Base-by-base conservation (phyloP, 768 basidiomycete species). In the Collybia nuda region DNA sequence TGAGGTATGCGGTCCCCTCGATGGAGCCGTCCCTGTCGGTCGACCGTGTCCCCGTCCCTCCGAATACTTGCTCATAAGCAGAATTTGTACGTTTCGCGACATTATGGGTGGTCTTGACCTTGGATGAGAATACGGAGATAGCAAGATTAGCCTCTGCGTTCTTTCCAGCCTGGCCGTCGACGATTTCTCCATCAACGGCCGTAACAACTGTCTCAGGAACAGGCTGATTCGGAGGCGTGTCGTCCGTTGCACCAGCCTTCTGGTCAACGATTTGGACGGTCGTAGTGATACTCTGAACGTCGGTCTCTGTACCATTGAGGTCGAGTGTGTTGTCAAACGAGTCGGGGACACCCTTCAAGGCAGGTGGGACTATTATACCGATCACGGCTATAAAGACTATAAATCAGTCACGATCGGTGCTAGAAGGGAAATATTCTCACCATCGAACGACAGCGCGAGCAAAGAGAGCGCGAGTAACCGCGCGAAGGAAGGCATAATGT, bases 1-100 rank as follows among this genome's bases (percentile, higher is more conserved):
- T 78, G 22, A 78, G 62, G 56, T 77, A 78, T 1, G 76, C 75
- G 1, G 75, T 78, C n/a, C 75, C 75, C 60, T 78, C 51, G 18
- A 78, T 72, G 14, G 77, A 71, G 11, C 62, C 75, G 51, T 78
- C 76, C 21, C 72, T 59, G 52, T 72, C 74, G 11, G 50, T 62
- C 8, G 61, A 48, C 1, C 62, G 62, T n/a, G 61, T 67, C 2
- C 71, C 69, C 3, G 69, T 67, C 1, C 74, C 74, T 1, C 57
- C 43, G 55, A 79, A 79, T 5, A 78, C 69, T 15, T 65, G 52
- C 11, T 67, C 58, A 43, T 76, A 76, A 40, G 63, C 65, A 18
- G 56, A 52, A 23, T 62, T 38, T 19, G 54, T 26, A n/a, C 72
- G 69, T 42, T 53, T 53, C 40, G n/a, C 18, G n/a, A 45, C 21